phyloP scores from a whole-genome alignment of 1,284 basidiomycete genomes.

The Naganishia liquefaciens region DNA sequence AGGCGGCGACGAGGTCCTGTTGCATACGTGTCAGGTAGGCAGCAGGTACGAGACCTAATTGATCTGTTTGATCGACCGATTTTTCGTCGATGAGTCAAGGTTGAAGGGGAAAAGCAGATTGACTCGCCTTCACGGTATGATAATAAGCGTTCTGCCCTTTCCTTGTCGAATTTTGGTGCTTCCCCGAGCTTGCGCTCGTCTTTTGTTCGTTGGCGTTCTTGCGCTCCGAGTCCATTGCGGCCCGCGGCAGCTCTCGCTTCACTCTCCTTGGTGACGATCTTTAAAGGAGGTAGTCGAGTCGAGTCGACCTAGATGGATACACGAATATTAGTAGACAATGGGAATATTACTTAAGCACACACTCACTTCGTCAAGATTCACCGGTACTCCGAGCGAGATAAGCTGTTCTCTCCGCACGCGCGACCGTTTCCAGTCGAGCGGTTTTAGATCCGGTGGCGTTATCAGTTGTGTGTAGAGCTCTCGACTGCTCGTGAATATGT shows the following conservation, averaged over 20 bases:
- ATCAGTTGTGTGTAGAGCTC: slow-evolving; percentile 67
- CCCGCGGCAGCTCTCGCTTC: slow-evolving; percentile 19
- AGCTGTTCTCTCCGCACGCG: slow-evolving; percentile 83
- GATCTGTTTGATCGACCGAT: slow-evolving; percentile 57
- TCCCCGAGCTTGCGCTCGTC: slow-evolving; percentile 67
- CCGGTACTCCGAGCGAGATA: slow-evolving; percentile 83
- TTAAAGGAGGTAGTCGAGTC: slow-evolving; percentile 65
- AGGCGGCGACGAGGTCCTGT: slow-evolving; percentile 66
- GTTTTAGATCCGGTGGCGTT: slow-evolving; percentile 59
- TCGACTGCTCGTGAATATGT: slow-evolving; percentile 60
- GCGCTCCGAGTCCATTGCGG: slow-evolving; percentile 61
- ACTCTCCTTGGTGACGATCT: slow-evolving; percentile 67
- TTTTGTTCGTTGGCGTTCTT: slow-evolving; percentile 42
- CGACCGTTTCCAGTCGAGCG: slow-evolving; percentile 87
- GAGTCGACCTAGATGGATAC: slow-evolving; percentile 2
- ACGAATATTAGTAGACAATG: background rate
- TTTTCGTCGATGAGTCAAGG: background rate
- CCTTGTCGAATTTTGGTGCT: slow-evolving; percentile 69
- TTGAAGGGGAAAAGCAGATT: slow-evolving; percentile 2
- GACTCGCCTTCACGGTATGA: slow-evolving; percentile 67
- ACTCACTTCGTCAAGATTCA: slow-evolving; percentile 84
- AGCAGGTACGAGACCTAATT: slow-evolving; percentile 68
- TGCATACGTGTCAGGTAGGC: slow-evolving; percentile 66
- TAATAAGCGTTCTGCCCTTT: slow-evolving; percentile 66
- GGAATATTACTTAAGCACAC: background rate